Evolutionary conservation across 1,284 basidiomycete species (phyloP).

Genomic region (Naganishia albida): DNA sequence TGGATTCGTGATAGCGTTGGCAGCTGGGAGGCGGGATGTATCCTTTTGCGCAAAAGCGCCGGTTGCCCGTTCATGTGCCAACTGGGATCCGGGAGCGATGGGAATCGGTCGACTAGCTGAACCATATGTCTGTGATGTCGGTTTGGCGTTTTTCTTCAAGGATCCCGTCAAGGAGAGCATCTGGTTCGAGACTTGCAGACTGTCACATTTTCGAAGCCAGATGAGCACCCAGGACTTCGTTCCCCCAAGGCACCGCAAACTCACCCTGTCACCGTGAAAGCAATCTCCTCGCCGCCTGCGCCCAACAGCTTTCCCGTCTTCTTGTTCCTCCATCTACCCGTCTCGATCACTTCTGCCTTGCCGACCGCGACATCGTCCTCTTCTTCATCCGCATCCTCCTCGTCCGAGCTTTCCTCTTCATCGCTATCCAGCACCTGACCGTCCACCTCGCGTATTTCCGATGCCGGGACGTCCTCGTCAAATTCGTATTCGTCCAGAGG

Average conservation of each 20-base stretch:
- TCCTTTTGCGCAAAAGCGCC: conserved; percentile 27
- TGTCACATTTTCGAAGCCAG: conserved; percentile 47
- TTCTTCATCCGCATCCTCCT: conserved; percentile 42
- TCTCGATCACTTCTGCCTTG: conserved; percentile 49
- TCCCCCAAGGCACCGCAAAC: conserved; percentile 42
- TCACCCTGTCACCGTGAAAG: conserved; percentile 89
- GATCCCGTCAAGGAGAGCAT: conserved; percentile 93
- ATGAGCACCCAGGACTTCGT: conserved; percentile 1
- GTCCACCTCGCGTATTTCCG: conserved; percentile 32
- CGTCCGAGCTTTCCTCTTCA: conserved; percentile 43
- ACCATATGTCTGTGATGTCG: conserved; percentile 77
- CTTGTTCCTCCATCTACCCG: conserved; percentile 79
- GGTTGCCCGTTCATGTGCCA: conserved; percentile 37
- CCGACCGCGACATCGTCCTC: conserved; percentile 33
- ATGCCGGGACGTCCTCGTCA: conserved; percentile 64
- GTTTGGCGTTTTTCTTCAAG: conserved; percentile 51
- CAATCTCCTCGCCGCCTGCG: conserved; percentile 66
- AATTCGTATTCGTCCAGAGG: conserved; percentile 79
- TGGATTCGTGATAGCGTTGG: conserved; percentile 27
- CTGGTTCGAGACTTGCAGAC: conserved; percentile 87
- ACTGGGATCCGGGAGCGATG: conserved; percentile 30
- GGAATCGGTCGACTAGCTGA: conserved; percentile 57
- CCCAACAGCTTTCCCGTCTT: conserved; percentile 72
- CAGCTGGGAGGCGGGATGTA: conserved; percentile 7
- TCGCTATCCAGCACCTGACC: conserved; percentile 39